phyloP scores from a whole-genome alignment of 257 asterid species.

The Catharanthus roseus region DNA sequence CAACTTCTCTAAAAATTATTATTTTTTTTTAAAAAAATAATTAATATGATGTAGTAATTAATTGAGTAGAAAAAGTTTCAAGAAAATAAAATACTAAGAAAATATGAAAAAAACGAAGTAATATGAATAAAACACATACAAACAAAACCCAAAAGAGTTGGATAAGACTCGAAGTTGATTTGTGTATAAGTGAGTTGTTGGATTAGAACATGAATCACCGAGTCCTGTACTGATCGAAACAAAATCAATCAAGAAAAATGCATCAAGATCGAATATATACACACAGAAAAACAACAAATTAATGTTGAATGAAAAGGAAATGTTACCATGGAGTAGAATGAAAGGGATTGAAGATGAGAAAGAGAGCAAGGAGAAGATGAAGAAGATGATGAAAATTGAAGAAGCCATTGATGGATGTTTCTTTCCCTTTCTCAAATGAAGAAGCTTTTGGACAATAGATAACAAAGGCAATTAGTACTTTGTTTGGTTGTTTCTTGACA shows the following conservation, averaged over 20 bases:
- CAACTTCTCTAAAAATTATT: constrained; percentile 20
- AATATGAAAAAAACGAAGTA: background rate
- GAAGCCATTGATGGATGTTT: background rate
- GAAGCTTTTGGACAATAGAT: no score
- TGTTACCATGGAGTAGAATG: constrained; percentile 30
- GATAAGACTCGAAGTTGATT: constrained; percentile 10
- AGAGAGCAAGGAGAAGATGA: constrained; percentile 2
- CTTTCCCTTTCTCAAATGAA: no score
- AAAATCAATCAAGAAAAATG: background rate
- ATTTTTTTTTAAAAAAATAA: no score
- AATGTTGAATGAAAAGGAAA: background rate
- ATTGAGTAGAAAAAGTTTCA: no score
- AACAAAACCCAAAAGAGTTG: constrained; percentile 16
- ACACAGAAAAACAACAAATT: background rate
- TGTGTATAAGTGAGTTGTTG: background rate
- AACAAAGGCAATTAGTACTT: no score
- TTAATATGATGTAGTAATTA: no score
- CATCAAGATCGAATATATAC: no score
- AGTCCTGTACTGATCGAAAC: background rate
- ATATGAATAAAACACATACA: constrained; percentile 2
- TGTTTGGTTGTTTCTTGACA: no score
- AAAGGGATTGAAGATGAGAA: constrained; percentile 22
- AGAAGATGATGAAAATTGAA: constrained; percentile 2
- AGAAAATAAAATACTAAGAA: background rate
- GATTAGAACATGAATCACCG: constrained; percentile 16